Evolutionary conservation across 2,329 filamentous ascomycete genomes (phyloP).

Genomic region (Coleophoma crateriformis): DNA sequence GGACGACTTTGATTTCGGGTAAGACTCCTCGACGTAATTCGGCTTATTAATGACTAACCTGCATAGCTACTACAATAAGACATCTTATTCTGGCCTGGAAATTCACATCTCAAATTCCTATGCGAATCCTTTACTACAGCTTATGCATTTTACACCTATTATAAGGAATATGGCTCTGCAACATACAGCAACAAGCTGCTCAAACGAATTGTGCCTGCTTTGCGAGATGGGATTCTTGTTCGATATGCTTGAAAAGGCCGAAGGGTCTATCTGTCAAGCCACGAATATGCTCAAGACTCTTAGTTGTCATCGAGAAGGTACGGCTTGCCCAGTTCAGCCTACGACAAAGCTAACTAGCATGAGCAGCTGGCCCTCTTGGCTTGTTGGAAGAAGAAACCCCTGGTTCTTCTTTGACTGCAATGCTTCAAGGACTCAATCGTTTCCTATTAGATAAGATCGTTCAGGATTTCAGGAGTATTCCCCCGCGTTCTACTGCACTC

Average conservation of each 20-base stretch:
- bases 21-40: constrained; percentile 9
- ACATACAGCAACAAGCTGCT: constrained; percentile 80
- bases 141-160: constrained; percentile 85
- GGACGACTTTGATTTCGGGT: constrained; percentile 98
- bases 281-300: constrained; percentile 92
- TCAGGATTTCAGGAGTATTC: constrained; percentile 67
- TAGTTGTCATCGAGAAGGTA: constrained; percentile 72
- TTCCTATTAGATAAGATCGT: constrained; percentile 81
- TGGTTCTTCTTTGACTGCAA: constrained; percentile 66
- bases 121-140: constrained; percentile 84
- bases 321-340: constrained; percentile 9
- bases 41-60: constrained; percentile 10
- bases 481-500: constrained; percentile 56
- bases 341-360: constrained; percentile 19
- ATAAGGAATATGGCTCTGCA: constrained; percentile 83
- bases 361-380: constrained; percentile 62
- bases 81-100: constrained; percentile 83
- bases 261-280: constrained; percentile 89
- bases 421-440: constrained; percentile 80
- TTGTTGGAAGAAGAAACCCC: constrained; percentile 80
- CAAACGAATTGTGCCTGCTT: constrained; percentile 76
- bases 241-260: constrained; percentile 96
- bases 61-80: constrained; percentile 85
- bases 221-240: constrained; percentile 95
- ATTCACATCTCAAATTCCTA: constrained; percentile 97